Conservation (phyloP, 2,329 filamentous ascomycete genomes). For the Fusarium sp. region DNA sequence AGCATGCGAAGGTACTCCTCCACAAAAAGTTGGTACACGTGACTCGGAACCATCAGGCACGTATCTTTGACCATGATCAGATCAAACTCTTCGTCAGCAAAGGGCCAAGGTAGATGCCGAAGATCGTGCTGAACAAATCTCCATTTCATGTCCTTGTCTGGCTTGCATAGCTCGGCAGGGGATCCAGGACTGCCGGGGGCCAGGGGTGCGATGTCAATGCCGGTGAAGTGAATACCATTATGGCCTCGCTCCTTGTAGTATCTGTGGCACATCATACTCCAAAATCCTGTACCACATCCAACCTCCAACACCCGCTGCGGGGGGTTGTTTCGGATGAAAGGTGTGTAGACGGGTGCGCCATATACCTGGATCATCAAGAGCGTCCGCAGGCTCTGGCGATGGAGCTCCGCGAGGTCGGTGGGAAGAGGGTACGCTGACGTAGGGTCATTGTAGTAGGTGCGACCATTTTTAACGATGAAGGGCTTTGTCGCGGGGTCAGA, state of each 20-base stretch:
- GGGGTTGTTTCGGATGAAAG: slow-evolving; percentile 70
- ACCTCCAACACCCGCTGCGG: slow-evolving; percentile 85
- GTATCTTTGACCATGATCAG: slow-evolving; percentile 89
- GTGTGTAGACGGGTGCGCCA: slow-evolving; percentile 80
- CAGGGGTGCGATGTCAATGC: slow-evolving; percentile 81
- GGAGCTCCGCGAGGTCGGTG: slow-evolving; percentile 85
- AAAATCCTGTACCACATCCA: slow-evolving; percentile 87
- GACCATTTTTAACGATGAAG: slow-evolving; percentile 78
- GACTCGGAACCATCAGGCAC: slow-evolving; percentile 70
- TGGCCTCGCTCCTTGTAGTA: slow-evolving; percentile 77
- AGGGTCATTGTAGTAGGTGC: slow-evolving; percentile 81
- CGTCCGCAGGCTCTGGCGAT: slow-evolving; percentile 86
- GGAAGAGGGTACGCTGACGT: slow-evolving; percentile 83
- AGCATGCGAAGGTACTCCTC: slow-evolving; percentile 83
- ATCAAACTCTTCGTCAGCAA: slow-evolving; percentile 83
- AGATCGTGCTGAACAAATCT: slow-evolving; percentile 89
- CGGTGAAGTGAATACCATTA: slow-evolving; percentile 78
- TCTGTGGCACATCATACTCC: slow-evolving; percentile 88
- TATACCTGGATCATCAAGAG: slow-evolving; percentile 84
- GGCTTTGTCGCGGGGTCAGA: slow-evolving; percentile 59
- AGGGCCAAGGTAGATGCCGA: slow-evolving; percentile 78
- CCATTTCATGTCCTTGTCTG: slow-evolving; percentile 82
- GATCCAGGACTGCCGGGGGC: slow-evolving; percentile 55
- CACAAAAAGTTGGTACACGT: slow-evolving; percentile 63
- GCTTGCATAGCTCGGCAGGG: slow-evolving; percentile 55